phyloP scores from a whole-genome alignment of 164 flowering plant species.

The Vitis cinerea region DNA sequence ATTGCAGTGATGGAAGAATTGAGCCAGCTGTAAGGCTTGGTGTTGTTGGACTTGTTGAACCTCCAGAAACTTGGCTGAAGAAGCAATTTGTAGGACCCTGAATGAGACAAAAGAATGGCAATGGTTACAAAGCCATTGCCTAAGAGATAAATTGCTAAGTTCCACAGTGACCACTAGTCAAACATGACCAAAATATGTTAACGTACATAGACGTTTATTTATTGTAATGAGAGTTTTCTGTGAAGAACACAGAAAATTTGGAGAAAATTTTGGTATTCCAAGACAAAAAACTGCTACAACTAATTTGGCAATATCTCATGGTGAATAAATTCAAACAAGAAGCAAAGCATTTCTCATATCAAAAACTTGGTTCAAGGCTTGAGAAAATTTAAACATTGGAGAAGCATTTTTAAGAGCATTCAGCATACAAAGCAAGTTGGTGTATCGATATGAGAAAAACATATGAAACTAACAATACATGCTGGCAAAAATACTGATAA shows the following conservation, averaged over 20 bases:
- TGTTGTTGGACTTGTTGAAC: slow-evolving; percentile 28
- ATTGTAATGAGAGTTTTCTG: neutral
- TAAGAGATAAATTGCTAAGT: slow-evolving; percentile 28
- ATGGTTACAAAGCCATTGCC: slow-evolving; percentile 37
- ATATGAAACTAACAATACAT: too few relatives aligned
- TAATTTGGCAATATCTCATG: neutral
- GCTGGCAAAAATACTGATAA: too few relatives aligned
- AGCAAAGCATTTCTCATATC: neutral
- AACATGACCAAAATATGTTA: neutral
- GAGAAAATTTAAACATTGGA: neutral
- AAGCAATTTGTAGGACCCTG: slow-evolving; percentile 52
- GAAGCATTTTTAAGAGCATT: too few relatives aligned
- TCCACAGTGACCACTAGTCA: slow-evolving; percentile 11
- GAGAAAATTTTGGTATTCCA: neutral
- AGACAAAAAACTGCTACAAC: neutral
- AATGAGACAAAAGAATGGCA: slow-evolving; percentile 21
- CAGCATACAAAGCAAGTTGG: too few relatives aligned
- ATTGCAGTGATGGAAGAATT: slow-evolving; percentile 71
- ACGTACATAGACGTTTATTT: neutral
- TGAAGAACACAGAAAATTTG: neutral
- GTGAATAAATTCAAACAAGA: neutral
- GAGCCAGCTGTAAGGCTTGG: slow-evolving; percentile 37
- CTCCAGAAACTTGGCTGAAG: slow-evolving; percentile 35
- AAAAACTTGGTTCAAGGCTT: neutral
- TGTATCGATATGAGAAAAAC: too few relatives aligned